These are phyloP conservation scores for Penicillium griseofulvum DNA, from an alignment of 2,329 filamentous ascomycete species.

Conservation along the genomic window DNA sequence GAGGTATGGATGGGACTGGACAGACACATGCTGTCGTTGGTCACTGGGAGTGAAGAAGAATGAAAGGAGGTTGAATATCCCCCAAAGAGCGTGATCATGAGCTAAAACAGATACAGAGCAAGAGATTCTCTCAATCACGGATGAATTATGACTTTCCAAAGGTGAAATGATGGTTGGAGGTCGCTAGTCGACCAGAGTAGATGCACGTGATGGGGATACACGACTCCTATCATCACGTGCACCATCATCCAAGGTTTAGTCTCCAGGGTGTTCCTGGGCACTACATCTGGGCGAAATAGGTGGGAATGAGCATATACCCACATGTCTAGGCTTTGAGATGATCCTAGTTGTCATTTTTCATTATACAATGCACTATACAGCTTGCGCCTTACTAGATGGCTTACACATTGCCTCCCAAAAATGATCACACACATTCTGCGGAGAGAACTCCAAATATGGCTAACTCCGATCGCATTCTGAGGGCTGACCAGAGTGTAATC, in stretches of 20 bases:
- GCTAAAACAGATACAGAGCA: background rate
- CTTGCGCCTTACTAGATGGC: background rate
- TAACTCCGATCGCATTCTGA: background rate
- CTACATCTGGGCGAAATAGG: background rate
- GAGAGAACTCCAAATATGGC: background rate
- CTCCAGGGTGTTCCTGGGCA: background rate
- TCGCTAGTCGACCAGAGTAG: background rate
- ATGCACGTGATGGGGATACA: slow-evolving; percentile 7
- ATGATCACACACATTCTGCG: slow-evolving; percentile 2
- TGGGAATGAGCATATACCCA: background rate
- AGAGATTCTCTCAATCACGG: background rate
- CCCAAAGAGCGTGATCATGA: background rate
- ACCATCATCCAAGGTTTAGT: background rate
- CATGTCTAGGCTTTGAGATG: background rate
- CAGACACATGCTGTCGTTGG: slow-evolving; percentile 18
- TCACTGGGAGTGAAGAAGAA: background rate
- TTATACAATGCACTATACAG: background rate
- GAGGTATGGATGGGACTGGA: slow-evolving; percentile 1
- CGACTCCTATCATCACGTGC: slow-evolving; percentile 1
- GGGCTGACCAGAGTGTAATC: background rate
- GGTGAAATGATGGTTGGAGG: slow-evolving; percentile 1
- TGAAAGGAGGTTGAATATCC: background rate
- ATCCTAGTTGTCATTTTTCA: background rate
- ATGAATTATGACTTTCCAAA: background rate
- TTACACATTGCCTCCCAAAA: background rate